A percentile compares a stretch with the other conserved stretches of the same genome.
Evolutionary conservation across 768 basidiomycete species (phyloP).

Genomic region (Mycena chlorophos): DNA sequence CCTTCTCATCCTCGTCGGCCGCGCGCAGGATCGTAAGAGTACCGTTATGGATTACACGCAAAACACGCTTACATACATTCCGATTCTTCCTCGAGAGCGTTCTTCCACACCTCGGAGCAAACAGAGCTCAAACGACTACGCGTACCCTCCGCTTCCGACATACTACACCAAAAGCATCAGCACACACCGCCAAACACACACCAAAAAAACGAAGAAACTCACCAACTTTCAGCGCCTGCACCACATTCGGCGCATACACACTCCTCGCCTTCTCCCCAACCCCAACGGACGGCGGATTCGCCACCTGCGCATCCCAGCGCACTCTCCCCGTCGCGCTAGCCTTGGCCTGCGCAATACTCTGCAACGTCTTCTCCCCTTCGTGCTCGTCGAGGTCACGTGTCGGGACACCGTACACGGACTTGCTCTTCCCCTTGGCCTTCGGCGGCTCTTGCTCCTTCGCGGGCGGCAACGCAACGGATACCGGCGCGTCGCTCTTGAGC

Average conservation of each 20-base stretch:
- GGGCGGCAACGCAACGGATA: not conserved
- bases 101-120: too few relatives aligned
- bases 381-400: not conserved
- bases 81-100: too few relatives aligned
- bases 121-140: not conserved
- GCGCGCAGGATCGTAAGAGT: too few relatives aligned
- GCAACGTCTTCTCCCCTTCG: not conserved
- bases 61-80: too few relatives aligned
- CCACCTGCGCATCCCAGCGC: not conserved
- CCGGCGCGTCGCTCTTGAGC: not conserved
- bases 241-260: not conserved
- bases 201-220: not conserved
- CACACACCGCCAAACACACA: not conserved
- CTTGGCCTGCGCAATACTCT: too few relatives aligned
- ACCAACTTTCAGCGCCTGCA: not conserved
- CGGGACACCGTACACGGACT: slow-evolving; percentile 1
- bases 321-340: not conserved
- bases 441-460: not conserved
- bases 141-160: not conserved
- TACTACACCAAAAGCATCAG: not conserved
- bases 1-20: too few relatives aligned
- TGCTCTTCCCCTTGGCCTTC: not conserved
- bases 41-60: too few relatives aligned
- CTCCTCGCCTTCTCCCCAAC: not conserved
- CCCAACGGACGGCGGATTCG: not conserved